Conservation (phyloP, 495 filamentous ascomycete genomes). For the Opeltia flavorubescens region DNA sequence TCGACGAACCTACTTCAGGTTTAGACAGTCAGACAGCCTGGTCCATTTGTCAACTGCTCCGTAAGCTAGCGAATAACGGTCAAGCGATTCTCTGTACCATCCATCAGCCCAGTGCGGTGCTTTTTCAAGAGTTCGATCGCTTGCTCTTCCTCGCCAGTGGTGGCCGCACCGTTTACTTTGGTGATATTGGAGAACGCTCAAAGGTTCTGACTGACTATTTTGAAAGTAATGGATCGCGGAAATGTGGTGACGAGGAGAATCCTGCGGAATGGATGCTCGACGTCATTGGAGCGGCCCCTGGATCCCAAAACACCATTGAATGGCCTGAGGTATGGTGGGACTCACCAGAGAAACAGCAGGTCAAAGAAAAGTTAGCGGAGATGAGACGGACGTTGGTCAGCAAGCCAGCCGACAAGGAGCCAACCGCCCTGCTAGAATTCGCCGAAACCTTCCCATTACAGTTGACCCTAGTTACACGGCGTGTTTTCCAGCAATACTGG, state of each 20-base stretch:
- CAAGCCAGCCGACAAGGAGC: constrained; percentile 15
- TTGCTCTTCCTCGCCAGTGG: constrained; percentile 71
- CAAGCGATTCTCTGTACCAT: constrained; percentile 88
- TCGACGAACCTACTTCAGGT: constrained; percentile 81
- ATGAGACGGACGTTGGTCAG: constrained; percentile 33
- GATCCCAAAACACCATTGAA: constrained; percentile 57
- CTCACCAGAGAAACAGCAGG: constrained; percentile 51
- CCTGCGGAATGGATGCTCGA: constrained; percentile 97
- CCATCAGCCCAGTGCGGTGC: constrained; percentile 79
- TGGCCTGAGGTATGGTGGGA: constrained; percentile 74
- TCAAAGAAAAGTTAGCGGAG: constrained; percentile 54
- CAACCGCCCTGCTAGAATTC: constrained; percentile 30
- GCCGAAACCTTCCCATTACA: constrained; percentile 41
- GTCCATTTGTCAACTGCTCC: constrained; percentile 64
- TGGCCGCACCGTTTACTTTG: constrained; percentile 81
- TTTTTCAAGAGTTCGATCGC: constrained; percentile 85
- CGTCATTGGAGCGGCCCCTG: constrained; percentile 84
- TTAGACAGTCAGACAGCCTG: constrained; percentile 78
- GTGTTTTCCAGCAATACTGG: constrained; percentile 85
- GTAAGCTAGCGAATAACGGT: constrained; percentile 69
- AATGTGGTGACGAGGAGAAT: constrained; percentile 63
- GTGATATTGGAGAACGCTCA: constrained; percentile 73
- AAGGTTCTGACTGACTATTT: constrained; percentile 63
- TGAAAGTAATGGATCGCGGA: constrained; percentile 57
- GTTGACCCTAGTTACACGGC: constrained; percentile 34